Evolutionary conservation across 805 yeast species (phyloP).

Genomic region (Tetrapisispora pingtungensis): DNA sequence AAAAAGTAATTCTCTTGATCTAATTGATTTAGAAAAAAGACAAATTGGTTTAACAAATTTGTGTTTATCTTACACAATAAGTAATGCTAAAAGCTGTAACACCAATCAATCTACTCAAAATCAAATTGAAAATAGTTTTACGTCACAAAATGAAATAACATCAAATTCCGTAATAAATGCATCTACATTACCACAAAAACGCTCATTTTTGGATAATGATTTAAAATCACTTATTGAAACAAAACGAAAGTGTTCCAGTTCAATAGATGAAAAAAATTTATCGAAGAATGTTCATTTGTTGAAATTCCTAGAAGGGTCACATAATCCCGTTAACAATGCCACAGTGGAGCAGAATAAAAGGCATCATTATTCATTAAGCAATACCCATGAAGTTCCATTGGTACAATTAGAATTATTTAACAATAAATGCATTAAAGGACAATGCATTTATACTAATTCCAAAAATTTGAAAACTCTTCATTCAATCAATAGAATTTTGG

Average conservation of each 20-base stretch:
- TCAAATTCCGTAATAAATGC: conserved; percentile 4
- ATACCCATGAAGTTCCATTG: no score
- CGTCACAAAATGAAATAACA: background rate
- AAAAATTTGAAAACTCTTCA: conserved; percentile 8
- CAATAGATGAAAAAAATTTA: background rate
- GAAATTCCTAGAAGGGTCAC: background rate
- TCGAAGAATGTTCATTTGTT: background rate
- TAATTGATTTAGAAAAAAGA: conserved; percentile 9
- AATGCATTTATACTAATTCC: conserved; percentile 8
- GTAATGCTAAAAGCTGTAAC: no score
- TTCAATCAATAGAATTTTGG: conserved; percentile 5
- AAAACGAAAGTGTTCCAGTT: conserved; percentile 4
- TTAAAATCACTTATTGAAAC: conserved; percentile 8
- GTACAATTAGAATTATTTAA: background rate
- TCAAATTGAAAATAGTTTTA: background rate
- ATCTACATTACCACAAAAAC: conserved; percentile 14
- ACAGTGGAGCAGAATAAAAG: no score
- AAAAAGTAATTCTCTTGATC: conserved; percentile 5
- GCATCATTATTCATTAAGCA: no score
- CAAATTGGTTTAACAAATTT: conserved; percentile 6
- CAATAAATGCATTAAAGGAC: background rate
- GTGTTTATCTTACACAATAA: background rate
- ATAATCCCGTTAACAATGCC: no score
- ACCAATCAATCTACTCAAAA: background rate
- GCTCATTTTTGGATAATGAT: conserved; percentile 19